Base-by-base conservation (phyloP, 208 protist genomes). In the Wallacemonas sp. region DNA sequence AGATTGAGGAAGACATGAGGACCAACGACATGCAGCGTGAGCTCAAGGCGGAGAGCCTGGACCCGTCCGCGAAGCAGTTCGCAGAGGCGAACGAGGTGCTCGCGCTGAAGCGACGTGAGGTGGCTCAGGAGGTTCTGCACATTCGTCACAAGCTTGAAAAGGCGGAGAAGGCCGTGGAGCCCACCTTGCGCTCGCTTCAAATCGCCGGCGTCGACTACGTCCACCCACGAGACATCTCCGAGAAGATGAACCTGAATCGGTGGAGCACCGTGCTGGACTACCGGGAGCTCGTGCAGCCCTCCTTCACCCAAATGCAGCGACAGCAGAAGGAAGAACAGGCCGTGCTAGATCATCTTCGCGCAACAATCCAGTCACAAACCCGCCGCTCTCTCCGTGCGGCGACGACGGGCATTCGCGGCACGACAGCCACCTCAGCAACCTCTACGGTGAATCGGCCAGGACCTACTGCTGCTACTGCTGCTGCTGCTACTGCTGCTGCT, bases 201-300 rank as follows among this genome's bases (percentile, higher is more conserved):
- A 81, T 91, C 41, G 73, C 86, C 27, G 81, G 79, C 45, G 68
- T 91, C 28, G 62, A 68, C 14, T 94, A 90, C 67, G 77, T 89
- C 12, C 84, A 96, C 74, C 91, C 91, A 28, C 70, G 77, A 21
- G 79, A 80, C 31, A 90, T 96, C 47, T 84, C 90, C 12, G 72
- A 84, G 53, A 84, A 94, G 69, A 86, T 94, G 70, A 91, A 90
- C 68, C 59, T 91, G 8, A 88, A 82, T 45, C 88, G 91, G 24
- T 91, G 85, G 82, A 78, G 62, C 51, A 91, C 78, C n/a, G 81
- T 95, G 42, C 73, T 94, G 1, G 76, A 91, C 65, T 96, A 91
- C 65, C 77, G 79, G n/a, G 84, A 89, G 45, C 46, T 72, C 41
- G 68, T 77, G 41, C 72, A 70, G 33, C 80, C 80, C 1, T 75